Base-by-base conservation (phyloP, 305 asterid genomes). In the Nicotiana rustica region DNA sequence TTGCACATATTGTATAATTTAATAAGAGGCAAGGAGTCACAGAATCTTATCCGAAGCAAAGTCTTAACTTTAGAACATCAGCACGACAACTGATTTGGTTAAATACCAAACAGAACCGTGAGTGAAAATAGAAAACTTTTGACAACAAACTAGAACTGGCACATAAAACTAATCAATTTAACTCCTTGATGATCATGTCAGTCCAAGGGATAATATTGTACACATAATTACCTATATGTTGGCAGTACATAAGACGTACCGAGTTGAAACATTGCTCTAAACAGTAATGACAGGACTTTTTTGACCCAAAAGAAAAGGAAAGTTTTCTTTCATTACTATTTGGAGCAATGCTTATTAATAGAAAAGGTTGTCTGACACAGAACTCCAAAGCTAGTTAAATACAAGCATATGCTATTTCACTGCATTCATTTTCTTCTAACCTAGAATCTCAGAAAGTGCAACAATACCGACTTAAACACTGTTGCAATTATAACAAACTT, bases 161-260 rank as follows among this genome's bases (percentile, higher is more conserved):
- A 75, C 65, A 52, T 52, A 75, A 75, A 25, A 52, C 47, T 75
- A 47, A 75, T 25, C 36, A 8, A 19, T 73, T 21, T 12, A 44
- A 49, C 65, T 52, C 65, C 17, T 52, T 75, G 65, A 75, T 52
- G 80, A 75, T 29, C 65, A 55, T 29, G 65, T 75, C 44, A 75
- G 47, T 29, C 65, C 65, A 52, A 75, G 31, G 65, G 65, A 29
- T 75, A 29, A 52, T 52, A 75, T 15, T 29, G 65, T 52, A 75
- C 65, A 52, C 25, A 75, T 75, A 52, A 75, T 52, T 75, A 75
- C 80, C 65, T 52, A 75, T 25, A 25, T 52, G 65, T 75, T 52
- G 80, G 65, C 65, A 75, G 80, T 55, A 75, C 80, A 52, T 52
- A 29, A 52, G 19, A 75, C 4, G 5, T 52, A 52, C 38, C 44